Evolutionary conservation across 2,329 filamentous ascomycete genomes (phyloP), one percentile per base, ranked within the genome.

Genomic region (Trichoderma citrinoviride): DNA sequence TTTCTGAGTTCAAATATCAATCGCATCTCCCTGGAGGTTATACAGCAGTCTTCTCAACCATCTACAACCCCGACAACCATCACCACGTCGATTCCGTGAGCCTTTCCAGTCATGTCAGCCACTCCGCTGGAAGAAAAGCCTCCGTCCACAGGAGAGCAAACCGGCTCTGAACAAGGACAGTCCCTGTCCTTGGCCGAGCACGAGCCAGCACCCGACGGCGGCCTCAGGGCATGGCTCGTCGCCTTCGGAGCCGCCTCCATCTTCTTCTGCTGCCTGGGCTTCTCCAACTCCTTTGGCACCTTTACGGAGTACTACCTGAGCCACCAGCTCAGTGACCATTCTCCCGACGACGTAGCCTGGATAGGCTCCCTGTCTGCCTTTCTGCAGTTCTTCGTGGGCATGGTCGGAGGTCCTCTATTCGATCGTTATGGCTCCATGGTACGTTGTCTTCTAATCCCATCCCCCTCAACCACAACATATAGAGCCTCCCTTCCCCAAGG

Each of bases 291-390:
- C 0, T 81, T 80, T 49, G 80, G 81, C 17, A 72, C 78, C 5
- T 80, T 82, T 58, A 76, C 79, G 61, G 75, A 78, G 1, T 82
- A 79, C 69, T 82, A 81, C 70, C 68, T 77, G 56, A 64, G 68
- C 0, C 74, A 80, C 27, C 72, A 76, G 49, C 74, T 81, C 2
- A 43, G 17, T 1, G 67, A 70, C 23, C 60, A 73, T 1, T 70
- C 75, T 1, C 65, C 74, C 0, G 73, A 77, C 50, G 68, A 74
- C 3, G 70, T 82, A 23, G 72, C 79, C 4, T 82, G 79, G 80
- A 80, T 82, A 29, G 78, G 79, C 0, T 80, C 78, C 0, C 49
- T 79, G 0, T 66, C 69, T 3, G 68, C 70, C 1, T 80, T 79
- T 23, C 69, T 80, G 5, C 72, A 75, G 33, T 78, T 80, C 15